Evolutionary conservation across 192 early-diverging fungal genomes (phyloP).

Genomic region (Mortierella alpina): DNA sequence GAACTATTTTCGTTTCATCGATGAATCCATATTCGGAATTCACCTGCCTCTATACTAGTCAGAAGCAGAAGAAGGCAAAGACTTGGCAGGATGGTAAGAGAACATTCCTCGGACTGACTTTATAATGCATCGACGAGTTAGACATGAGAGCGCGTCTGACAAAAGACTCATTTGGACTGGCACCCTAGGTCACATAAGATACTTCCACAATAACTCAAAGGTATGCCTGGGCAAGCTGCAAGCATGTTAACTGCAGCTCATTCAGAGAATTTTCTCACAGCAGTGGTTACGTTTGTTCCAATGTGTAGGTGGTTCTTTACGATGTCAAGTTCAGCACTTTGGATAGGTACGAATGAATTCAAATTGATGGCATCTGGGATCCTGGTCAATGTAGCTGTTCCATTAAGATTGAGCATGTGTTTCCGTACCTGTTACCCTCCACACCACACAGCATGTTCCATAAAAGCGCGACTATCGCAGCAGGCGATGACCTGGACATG

Average conservation of each 20-base stretch:
- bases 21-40: constrained; percentile 55
- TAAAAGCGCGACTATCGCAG: constrained; percentile 14
- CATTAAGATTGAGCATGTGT: neutral
- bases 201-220: constrained; percentile 51
- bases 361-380: neutral
- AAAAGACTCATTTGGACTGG: too few relatives aligned
- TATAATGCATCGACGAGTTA: too few relatives aligned
- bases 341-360: constrained; percentile 47
- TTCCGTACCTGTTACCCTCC: neutral
- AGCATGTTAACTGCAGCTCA: too few relatives aligned
- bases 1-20: too few relatives aligned
- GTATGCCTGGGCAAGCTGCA: neutral
- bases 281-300: neutral
- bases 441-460: constrained; percentile 27
- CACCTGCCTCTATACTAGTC: constrained; percentile 58
- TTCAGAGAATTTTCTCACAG: too few relatives aligned
- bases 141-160: too few relatives aligned
- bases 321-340: constrained; percentile 58
- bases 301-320: constrained; percentile 53
- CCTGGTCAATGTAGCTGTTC: neutral
- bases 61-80: constrained; percentile 65
- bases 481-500: constrained; percentile 65
- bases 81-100: constrained; percentile 64
- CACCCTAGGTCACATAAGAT: constrained; percentile 31
- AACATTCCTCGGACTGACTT: neutral